Conservation (phyloP, 257 asterid genomes). For the Avicennia marina region DNA sequence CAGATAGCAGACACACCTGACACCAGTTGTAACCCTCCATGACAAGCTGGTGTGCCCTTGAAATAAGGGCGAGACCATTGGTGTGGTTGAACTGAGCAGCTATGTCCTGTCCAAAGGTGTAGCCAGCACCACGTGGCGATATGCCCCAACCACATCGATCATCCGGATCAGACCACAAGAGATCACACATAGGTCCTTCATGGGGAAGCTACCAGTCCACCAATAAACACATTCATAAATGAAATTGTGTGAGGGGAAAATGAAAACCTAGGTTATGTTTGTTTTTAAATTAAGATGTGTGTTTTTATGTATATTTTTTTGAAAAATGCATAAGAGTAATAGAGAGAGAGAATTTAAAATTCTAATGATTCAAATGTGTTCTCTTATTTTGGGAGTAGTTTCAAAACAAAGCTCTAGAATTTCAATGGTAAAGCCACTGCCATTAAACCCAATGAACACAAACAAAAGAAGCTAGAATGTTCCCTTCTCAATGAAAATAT, state of each 20-base stretch:
- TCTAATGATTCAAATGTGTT: no score
- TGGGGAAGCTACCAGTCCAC: slow-evolving; percentile 74
- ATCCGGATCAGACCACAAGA: slow-evolving; percentile 97
- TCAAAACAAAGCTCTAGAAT: no score
- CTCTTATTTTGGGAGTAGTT: no score
- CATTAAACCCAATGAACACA: no score
- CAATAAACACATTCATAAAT: slow-evolving; percentile 14
- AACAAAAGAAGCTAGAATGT: no score
- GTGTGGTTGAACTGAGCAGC: slow-evolving; percentile 97
- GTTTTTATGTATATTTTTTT: no score
- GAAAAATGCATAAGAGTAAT: no score
- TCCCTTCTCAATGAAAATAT: no score
- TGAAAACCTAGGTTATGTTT: no score
- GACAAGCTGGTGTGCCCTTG: slow-evolving; percentile 99
- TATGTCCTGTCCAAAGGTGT: slow-evolving; percentile 97
- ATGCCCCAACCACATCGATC: slow-evolving; percentile 99
- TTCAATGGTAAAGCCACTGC: no score
- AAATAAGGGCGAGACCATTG: slow-evolving; percentile 85
- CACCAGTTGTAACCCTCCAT: slow-evolving; percentile 99
- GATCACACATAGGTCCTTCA: slow-evolving; percentile 99
- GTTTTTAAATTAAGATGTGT: no score
- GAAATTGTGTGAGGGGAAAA: not conserved
- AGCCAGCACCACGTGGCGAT: slow-evolving; percentile 98
- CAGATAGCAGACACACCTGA: slow-evolving; percentile 58
- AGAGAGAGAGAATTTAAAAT: no score